Percentiles rank a stretch among this genome's conserved stretches.
phyloP scores from a whole-genome alignment of 2,329 filamentous ascomycete genomes.

The Paramyrothecium sp. region DNA sequence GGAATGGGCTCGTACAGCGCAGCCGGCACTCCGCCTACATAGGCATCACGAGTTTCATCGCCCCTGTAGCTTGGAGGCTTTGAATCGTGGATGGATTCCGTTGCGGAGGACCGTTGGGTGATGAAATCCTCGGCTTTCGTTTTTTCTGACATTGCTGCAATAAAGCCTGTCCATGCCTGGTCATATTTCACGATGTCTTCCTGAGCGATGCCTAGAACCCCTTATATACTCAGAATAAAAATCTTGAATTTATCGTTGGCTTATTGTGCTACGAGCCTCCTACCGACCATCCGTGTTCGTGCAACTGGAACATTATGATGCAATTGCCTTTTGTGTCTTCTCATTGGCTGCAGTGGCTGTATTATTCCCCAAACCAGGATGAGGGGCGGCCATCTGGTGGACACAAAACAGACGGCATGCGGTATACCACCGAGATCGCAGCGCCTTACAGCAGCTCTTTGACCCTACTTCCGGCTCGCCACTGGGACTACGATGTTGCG shows the following conservation, averaged over 20 bases:
- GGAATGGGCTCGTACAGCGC: constrained; percentile 47
- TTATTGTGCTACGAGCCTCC: not conserved
- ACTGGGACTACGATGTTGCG: not conserved
- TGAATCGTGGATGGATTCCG: not conserved
- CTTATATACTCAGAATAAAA: not conserved
- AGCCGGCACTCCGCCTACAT: constrained; percentile 4
- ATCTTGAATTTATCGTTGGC: not conserved
- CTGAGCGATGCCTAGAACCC: too few relatives aligned
- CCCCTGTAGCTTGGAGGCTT: not conserved
- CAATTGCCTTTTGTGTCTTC: not conserved
- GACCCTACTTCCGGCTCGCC: not conserved
- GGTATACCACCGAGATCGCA: not conserved
- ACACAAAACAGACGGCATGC: not conserved
- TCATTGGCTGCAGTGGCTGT: not conserved
- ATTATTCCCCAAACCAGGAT: not conserved
- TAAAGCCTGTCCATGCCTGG: too few relatives aligned
- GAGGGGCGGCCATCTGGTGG: not conserved
- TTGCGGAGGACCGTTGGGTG: not conserved
- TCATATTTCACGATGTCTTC: too few relatives aligned
- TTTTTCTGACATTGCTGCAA: not conserved
- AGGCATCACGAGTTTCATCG: not conserved
- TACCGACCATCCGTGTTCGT: not conserved
- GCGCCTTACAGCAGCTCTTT: not conserved
- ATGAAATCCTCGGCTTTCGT: not conserved
- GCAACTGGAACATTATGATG: not conserved